Evolutionary conservation across 192 early-diverging fungal genomes (phyloP).

Genomic region (Funneliformis geosporum): DNA sequence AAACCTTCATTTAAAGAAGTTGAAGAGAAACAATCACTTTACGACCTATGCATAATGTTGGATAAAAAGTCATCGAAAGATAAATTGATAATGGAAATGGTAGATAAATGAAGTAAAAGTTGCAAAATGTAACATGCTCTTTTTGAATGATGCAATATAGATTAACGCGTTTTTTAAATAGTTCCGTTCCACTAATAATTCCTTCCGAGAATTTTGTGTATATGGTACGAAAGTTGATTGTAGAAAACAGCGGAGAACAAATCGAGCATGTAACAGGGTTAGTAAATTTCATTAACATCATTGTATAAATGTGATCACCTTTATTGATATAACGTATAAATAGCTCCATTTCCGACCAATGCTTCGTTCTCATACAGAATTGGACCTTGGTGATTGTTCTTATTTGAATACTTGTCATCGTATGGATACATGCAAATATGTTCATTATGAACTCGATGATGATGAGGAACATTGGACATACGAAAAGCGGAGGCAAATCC

Average conservation of each 20-base stretch:
- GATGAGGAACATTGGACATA: conserved; percentile 22
- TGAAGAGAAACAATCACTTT: conserved; percentile 5
- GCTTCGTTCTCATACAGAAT: conserved; percentile 51
- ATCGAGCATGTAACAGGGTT: conserved; percentile 34
- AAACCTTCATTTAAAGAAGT: conserved; percentile 33
- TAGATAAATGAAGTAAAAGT: conserved; percentile 28
- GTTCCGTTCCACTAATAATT: conserved; percentile 39
- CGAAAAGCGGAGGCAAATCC: conserved; percentile 25
- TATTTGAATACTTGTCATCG: conserved; percentile 68
- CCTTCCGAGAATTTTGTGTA: conserved; percentile 55
- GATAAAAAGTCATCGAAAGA: conserved; percentile 39
- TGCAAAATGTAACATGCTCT: neutral
- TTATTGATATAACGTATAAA: conserved; percentile 22
- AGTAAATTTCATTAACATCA: neutral
- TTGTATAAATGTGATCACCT: neutral
- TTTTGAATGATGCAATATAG: neutral
- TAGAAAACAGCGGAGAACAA: conserved; percentile 24
- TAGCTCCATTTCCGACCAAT: conserved; percentile 58
- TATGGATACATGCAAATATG: conserved; percentile 62
- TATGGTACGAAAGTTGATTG: conserved; percentile 50
- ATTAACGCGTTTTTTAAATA: neutral
- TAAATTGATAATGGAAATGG: conserved; percentile 40
- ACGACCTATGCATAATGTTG: conserved; percentile 25
- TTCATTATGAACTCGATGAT: conserved; percentile 62
- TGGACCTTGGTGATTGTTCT: conserved; percentile 60